Evolutionary conservation across 495 filamentous ascomycete species (phyloP), one percentile per base, ranked within the genome.

Genomic region (Neurospora sp.): DNA sequence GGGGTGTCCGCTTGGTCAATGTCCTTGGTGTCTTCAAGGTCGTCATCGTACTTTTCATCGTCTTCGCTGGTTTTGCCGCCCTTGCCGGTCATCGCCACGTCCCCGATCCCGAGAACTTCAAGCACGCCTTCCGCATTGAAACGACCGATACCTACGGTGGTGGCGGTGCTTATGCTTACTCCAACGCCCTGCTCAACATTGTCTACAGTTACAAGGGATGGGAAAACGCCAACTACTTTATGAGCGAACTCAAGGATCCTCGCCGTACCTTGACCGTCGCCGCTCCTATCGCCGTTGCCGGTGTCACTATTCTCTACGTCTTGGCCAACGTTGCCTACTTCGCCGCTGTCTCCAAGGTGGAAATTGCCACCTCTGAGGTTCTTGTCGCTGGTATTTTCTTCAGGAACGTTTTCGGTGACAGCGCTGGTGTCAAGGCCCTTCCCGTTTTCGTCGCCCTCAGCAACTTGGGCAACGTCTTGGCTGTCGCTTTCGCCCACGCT

Each of bases 261-360:
- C 81, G 84, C 16, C 86, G 86, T n/a, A 92, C 89, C 0, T 82
- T 92, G 70, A 86, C 85, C 73, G 84, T 88, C 72, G 90, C 90
- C 2, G 91, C 89, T 0, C 89, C 88, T 0, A 71, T 89, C 14
- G 90, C 89, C 1, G 83, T 91, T 18, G 83, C 82, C 39, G 80
- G 84, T 1, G 88, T 91, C 5, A 85, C 87, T 0, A 78, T 90
- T 39, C 81, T 90, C 2, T 92, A 91, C 80, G 87, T 92, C 74
- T 78, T 91, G n/a, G 85, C 85, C 76, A 91, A 91, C 77, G 85
- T 92, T 39, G 88, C 90, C 69, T 92, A 91, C 78, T 84, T 85
- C 62, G 79, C 81, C 41, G 83, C 80, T 23, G 82, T 85, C 12
- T 77, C 79, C 40, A 83, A 82, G 72, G 74, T 78, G 1, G 84